Percentiles rank a stretch among this genome's conserved stretches.
phyloP scores from a whole-genome alignment of 2,329 filamentous ascomycete species.

The Pseudogymnoascus sp. region DNA sequence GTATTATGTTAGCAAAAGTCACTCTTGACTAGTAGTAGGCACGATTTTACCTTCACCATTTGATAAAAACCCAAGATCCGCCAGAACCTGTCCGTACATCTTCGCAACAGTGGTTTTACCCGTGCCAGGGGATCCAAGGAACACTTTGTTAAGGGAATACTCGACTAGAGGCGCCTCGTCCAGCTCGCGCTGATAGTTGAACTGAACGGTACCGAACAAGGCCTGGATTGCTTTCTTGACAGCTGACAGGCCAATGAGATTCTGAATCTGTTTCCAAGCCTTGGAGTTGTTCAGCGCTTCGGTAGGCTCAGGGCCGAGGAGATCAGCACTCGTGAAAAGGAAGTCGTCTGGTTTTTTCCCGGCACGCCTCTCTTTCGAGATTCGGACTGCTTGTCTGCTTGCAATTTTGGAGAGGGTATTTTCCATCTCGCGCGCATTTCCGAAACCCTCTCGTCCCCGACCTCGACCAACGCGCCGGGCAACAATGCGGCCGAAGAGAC shows the following conservation, averaged over 20 bases:
- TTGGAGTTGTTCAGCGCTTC: neutral
- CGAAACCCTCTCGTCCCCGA: too few species aligned
- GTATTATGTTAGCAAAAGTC: too few species aligned
- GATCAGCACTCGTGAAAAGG: neutral
- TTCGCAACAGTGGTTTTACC: neutral
- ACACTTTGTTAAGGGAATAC: neutral
- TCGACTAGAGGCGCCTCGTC: neutral
- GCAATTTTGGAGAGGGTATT: too few species aligned
- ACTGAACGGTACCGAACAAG: too few species aligned
- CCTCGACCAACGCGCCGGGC: too few species aligned
- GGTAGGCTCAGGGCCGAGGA: neutral
- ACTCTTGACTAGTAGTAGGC: too few species aligned
- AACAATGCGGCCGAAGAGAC: too few species aligned
- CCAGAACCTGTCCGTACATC: neutral
- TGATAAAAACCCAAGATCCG: neutral
- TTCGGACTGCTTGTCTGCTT: too few species aligned
- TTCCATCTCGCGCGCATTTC: too few species aligned
- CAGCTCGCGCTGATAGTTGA: neutral
- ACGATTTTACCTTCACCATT: slow-evolving; percentile 17
- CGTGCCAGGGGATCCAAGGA: neutral
- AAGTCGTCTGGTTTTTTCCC: neutral
- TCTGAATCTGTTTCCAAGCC: neutral
- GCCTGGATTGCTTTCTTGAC: too few species aligned
- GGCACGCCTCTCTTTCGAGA: too few species aligned
- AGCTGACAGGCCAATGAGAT: neutral